Conservation (phyloP, 2,329 filamentous ascomycete genomes). For the Thielaviopsis punctulata region DNA sequence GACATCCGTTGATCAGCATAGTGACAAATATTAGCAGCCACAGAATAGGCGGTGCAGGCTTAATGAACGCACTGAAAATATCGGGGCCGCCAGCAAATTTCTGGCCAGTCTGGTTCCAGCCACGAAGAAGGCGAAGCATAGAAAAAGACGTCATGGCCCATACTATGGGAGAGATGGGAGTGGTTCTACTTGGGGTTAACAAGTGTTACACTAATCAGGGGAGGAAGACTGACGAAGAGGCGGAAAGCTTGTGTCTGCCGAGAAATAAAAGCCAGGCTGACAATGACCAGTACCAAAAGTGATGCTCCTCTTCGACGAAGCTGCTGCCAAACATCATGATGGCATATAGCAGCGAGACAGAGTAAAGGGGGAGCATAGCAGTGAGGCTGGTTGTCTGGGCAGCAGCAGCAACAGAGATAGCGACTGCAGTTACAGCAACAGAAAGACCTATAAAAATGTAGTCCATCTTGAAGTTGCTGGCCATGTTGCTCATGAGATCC, state of each 20-base stretch:
- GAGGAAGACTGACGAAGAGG: neutral
- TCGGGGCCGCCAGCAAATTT: slow-evolving; percentile 88
- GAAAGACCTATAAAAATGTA: slow-evolving; percentile 22
- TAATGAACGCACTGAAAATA: slow-evolving; percentile 57
- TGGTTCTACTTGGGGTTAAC: neutral
- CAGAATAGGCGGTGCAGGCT: slow-evolving; percentile 44
- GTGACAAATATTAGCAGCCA: slow-evolving; percentile 57
- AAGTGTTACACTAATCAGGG: neutral
- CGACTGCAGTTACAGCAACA: slow-evolving; percentile 21
- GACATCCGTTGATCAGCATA: slow-evolving; percentile 41
- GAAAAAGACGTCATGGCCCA: slow-evolving; percentile 31
- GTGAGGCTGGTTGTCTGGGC: slow-evolving; percentile 10
- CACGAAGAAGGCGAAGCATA: slow-evolving; percentile 47
- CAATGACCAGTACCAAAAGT: slow-evolving; percentile 92
- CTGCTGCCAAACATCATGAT: slow-evolving; percentile 96
- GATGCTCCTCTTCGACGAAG: slow-evolving; percentile 95
- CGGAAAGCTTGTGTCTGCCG: slow-evolving; percentile 23
- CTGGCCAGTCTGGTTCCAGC: slow-evolving; percentile 95
- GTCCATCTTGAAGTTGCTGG: slow-evolving; percentile 74
- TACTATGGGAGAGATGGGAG: slow-evolving; percentile 17
- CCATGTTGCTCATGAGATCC: slow-evolving; percentile 66
- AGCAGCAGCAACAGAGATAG: slow-evolving; percentile 14
- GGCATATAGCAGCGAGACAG: slow-evolving; percentile 47
- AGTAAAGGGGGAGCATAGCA: slow-evolving; percentile 24
- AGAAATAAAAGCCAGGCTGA: slow-evolving; percentile 50